These are phyloP conservation scores for Naganishia kalamii DNA, from an alignment of 768 basidiomycete species.

Conservation along the genomic window DNA sequence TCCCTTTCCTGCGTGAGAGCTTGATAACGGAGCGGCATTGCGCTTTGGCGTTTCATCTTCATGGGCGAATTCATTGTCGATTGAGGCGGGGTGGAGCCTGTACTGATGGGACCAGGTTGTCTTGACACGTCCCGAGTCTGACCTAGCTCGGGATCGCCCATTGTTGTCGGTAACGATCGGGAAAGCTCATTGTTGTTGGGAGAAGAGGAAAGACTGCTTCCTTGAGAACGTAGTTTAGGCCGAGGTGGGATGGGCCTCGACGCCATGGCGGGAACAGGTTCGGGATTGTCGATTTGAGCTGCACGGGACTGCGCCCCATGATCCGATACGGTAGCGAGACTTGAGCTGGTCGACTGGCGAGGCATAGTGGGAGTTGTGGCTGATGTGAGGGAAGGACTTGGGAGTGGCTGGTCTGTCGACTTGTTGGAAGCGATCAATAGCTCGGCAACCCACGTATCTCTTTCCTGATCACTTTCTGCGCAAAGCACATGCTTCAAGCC, in stretches of 20 bases:
- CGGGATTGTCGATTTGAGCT: not conserved
- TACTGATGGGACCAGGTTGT: not conserved
- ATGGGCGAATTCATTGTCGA: not conserved
- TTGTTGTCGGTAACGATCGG: not conserved
- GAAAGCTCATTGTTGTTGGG: slow-evolving; percentile 6
- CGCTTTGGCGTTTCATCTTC: slow-evolving; percentile 18
- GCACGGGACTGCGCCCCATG: not conserved
- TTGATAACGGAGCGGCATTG: slow-evolving; percentile 11
- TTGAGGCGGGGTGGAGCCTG: not conserved
- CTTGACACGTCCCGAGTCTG: not conserved
- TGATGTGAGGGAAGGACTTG: not conserved
- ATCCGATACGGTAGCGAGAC: slow-evolving; percentile 13
- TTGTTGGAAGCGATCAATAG: slow-evolving; percentile 83
- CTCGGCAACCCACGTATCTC: slow-evolving; percentile 90
- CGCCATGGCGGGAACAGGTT: not conserved
- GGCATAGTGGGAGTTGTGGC: not conserved
- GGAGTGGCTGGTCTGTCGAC: slow-evolving; percentile 50
- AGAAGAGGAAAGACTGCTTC: not conserved
- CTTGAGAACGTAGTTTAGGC: not conserved
- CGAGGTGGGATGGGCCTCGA: not conserved
- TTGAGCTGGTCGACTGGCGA: slow-evolving; percentile 51
- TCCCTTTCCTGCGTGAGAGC: slow-evolving; percentile 12
- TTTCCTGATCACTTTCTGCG: slow-evolving; percentile 87
- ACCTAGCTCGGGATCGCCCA: not conserved
- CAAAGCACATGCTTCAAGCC: slow-evolving; percentile 80